Percentiles rank a stretch among this genome's conserved stretches.
Conservation (phyloP, 768 basidiomycete genomes). For the Daedaleopsis nitida region DNA sequence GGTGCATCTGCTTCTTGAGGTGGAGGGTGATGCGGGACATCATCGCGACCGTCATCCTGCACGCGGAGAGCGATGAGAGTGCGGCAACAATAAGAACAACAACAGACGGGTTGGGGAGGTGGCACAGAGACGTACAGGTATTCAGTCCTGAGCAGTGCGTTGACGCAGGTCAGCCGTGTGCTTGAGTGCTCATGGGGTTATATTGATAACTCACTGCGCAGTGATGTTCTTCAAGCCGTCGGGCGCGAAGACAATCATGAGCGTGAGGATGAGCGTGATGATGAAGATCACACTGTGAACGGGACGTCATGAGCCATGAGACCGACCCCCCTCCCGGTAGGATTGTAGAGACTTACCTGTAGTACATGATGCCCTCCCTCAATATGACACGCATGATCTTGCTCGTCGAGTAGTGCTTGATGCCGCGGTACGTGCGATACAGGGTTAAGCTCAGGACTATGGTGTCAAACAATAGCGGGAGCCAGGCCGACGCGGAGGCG, state of each 20-base stretch:
- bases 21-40: conserved; percentile 70
- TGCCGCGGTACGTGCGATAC: conserved; percentile 30
- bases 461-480: conserved; percentile 44
- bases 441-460: conserved; percentile 37
- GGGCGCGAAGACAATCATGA: conserved; percentile 39
- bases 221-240: conserved; percentile 37
- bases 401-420: conserved; percentile 19
- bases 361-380: conserved; percentile 38
- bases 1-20: conserved; percentile 42
- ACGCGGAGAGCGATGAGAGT: background rate
- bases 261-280: conserved; percentile 39
- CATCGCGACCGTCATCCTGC: conserved; percentile 52
- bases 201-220: conserved; percentile 33
- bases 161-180: background rate
- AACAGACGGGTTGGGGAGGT: background rate
- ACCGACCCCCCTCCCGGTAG: background rate
- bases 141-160: conserved; percentile 28
- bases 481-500: conserved; percentile 43
- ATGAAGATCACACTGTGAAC: conserved; percentile 38
- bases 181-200: background rate
- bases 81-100: background rate
- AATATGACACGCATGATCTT: conserved; percentile 31
- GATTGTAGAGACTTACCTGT: conserved; percentile 27
- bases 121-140: conserved; percentile 40
- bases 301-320: background rate